These are phyloP conservation scores for Medicago arabica DNA, from an alignment of 306 rosid species.

Conservation along the genomic window DNA sequence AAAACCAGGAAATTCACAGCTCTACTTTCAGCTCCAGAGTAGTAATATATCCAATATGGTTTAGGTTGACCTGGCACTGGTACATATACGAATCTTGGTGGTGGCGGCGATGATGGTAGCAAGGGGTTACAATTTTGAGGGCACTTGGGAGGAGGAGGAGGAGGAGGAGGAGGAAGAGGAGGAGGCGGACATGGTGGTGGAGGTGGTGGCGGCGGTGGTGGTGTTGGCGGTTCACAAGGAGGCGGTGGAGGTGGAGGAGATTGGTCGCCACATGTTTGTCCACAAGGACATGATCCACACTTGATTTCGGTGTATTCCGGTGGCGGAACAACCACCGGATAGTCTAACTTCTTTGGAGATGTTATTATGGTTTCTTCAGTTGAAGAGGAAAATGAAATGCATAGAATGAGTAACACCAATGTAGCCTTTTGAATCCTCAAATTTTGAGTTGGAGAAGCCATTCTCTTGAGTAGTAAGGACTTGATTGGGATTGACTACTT, in stretches of 20 bases:
- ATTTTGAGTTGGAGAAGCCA: constrained; percentile 45
- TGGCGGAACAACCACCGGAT: constrained; percentile 35
- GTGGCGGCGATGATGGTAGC: constrained; percentile 55
- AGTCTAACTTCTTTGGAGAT: constrained; percentile 44
- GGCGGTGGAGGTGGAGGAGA: constrained; percentile 43
- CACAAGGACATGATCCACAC: constrained; percentile 90
- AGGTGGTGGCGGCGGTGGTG: not conserved
- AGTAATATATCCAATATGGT: constrained; percentile 50
- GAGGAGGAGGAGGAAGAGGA: constrained; percentile 21
- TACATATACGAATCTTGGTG: constrained; percentile 73
- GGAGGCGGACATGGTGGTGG: constrained; percentile 27
- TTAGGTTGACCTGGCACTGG: constrained; percentile 62
- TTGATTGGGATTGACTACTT: constrained; percentile 13
- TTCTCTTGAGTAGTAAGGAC: constrained; percentile 35
- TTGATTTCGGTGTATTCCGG: constrained; percentile 54
- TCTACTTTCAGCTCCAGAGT: constrained; percentile 48
- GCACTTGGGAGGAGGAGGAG: not conserved
- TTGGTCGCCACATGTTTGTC: constrained; percentile 59
- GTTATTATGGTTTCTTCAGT: constrained; percentile 33
- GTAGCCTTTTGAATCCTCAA: constrained; percentile 40
- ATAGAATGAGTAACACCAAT: constrained; percentile 37
- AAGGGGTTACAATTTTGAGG: constrained; percentile 45
- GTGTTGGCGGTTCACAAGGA: constrained; percentile 18
- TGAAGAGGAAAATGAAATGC: constrained; percentile 41
- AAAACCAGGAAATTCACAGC: constrained; percentile 42